Conservation (phyloP, 202 grass and related monocot species). For the Panicum hallii region DNA sequence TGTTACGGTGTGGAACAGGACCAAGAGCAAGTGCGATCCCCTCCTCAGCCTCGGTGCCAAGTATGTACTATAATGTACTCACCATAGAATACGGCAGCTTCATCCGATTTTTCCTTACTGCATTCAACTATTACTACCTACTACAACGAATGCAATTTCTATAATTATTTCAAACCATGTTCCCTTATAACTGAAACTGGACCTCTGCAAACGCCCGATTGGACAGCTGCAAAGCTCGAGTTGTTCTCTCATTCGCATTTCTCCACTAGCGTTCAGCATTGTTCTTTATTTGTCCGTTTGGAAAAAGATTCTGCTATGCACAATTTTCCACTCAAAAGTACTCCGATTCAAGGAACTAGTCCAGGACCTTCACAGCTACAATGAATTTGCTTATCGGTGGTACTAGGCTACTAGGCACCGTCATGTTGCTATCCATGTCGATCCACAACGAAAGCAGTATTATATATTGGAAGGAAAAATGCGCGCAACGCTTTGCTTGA, state of each 20-base stretch:
- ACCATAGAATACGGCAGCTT: not conserved
- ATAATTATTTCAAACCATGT: not conserved
- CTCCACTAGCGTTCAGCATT: not conserved
- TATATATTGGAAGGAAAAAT: constrained; percentile 1
- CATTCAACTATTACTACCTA: not conserved
- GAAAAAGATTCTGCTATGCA: not conserved
- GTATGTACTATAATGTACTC: constrained; percentile 32
- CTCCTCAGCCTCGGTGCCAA: constrained; percentile 77
- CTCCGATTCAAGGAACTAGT: not conserved
- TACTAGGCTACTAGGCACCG: not conserved
- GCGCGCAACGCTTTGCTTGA: constrained; percentile 5
- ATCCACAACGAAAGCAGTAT: not conserved
- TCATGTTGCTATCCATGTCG: constrained; percentile 10
- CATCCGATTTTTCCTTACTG: not conserved
- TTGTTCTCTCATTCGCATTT: not conserved
- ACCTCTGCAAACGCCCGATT: not conserved
- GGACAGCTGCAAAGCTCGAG: not conserved
- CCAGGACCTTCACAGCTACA: not conserved
- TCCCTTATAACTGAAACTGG: not conserved
- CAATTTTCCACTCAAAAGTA: constrained; percentile 25
- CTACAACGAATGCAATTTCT: not conserved
- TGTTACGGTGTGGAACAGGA: constrained; percentile 90
- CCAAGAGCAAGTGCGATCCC: constrained; percentile 86
- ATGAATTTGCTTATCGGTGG: not conserved
- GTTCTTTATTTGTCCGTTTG: not conserved